Conservation (phyloP, 345 rosid species). For the Brassica rapa region DNA sequence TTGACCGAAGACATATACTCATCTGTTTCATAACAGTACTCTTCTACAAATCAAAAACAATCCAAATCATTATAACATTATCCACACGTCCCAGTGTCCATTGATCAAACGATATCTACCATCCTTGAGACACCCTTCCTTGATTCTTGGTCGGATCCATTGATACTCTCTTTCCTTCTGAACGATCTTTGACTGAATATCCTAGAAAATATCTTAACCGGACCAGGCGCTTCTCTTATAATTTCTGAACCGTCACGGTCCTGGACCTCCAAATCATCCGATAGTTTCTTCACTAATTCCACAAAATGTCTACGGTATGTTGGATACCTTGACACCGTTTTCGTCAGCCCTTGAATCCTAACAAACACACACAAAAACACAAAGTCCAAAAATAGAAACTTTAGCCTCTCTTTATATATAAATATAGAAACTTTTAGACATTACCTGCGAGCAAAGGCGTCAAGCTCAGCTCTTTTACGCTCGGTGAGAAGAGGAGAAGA, state of each 20-base stretch:
- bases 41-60: no score
- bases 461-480: constrained; percentile 80
- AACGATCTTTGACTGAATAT: neutral
- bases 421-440: neutral
- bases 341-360: constrained; percentile 82
- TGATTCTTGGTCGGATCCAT: neutral
- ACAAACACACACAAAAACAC: neutral
- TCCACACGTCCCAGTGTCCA: neutral
- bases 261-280: constrained; percentile 55
- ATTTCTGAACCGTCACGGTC: constrained; percentile 43
- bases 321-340: constrained; percentile 79
- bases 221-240: constrained; percentile 42
- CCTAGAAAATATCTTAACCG: constrained; percentile 50
- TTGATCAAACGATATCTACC: constrained; percentile 43
- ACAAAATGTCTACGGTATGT: constrained; percentile 69
- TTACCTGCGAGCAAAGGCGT: constrained; percentile 92
- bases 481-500: constrained; percentile 69
- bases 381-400: neutral
- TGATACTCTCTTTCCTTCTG: neutral
- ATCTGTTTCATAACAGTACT: no score
- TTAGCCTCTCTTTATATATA: neutral
- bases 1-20: no score
- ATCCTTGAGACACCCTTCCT: neutral
- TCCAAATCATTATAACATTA: no score
- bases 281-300: constrained; percentile 51